Conservation (phyloP, 2,329 filamentous ascomycete species). For the Talaromyces albobiverticillius region DNA sequence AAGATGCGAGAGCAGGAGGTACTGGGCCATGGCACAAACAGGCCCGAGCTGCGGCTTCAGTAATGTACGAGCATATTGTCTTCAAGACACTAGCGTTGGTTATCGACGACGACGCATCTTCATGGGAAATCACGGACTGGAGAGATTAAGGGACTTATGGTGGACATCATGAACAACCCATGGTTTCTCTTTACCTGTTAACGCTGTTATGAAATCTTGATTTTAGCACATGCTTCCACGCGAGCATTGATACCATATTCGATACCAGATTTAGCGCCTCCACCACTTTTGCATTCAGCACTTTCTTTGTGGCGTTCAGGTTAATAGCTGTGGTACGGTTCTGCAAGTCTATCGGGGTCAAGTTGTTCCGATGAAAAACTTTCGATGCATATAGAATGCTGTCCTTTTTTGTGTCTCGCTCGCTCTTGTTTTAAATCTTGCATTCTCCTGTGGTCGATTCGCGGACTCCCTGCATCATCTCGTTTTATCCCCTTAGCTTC, state of each 20-base stretch:
- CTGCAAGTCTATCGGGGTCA: neutral
- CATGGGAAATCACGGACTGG: slow-evolving; percentile 59
- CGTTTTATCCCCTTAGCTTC: too few species aligned
- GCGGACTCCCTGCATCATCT: too few species aligned
- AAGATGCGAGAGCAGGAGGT: slow-evolving; percentile 61
- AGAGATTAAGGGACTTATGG: neutral
- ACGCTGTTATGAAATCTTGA: slow-evolving; percentile 5
- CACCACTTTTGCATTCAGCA: neutral
- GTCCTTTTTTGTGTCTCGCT: too few species aligned
- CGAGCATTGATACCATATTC: neutral
- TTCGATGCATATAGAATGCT: too few species aligned
- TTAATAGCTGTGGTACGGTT: neutral
- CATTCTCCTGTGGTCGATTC: too few species aligned
- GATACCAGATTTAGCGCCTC: slow-evolving; percentile 1
- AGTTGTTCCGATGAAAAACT: too few species aligned
- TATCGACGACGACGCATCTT: slow-evolving; percentile 62
- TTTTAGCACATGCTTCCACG: slow-evolving; percentile 9
- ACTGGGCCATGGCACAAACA: slow-evolving; percentile 56
- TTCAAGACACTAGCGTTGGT: slow-evolving; percentile 63
- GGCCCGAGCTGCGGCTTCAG: slow-evolving; percentile 48
- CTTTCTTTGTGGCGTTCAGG: too few species aligned
- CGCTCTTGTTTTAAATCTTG: too few species aligned
- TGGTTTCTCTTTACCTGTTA: neutral
- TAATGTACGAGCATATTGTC: slow-evolving; percentile 62
- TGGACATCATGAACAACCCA: neutral